Base-by-base conservation (phyloP, 2,329 filamentous ascomycete species). In the Tolypocladium endophyticum region DNA sequence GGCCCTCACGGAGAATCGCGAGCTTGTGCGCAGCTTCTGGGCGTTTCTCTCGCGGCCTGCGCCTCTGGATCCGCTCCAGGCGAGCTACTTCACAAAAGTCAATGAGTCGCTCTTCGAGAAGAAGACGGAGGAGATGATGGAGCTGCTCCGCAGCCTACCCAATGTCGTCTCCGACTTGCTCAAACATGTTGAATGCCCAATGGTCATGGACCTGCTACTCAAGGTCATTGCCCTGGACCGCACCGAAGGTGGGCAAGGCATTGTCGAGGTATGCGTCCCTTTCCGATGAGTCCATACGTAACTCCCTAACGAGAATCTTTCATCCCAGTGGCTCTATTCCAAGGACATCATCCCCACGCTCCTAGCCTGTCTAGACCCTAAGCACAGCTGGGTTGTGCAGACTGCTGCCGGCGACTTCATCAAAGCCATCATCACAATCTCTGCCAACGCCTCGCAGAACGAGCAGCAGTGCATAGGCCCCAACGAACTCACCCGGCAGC, bases 381-480 rank as follows among this genome's bases (percentile, higher is more conserved):
- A 95, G 62, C 87, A 95, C 69, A 89, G 87, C 63, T 90, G 91
- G 72, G 90, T 93, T 1, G 95, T 94, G 2, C 94, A 99, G 73
- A 97, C 94, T 0, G 95, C 94, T 0, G 94, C 94, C 0, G 94
- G 94, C 52, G 94, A 99, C 71, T 99, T 99, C 66, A 83, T 99
- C 68, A 99, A 99, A 73, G 94, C 94, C 50, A 97, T 99, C 70
- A 97, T 99, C 65, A 99, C 94, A 33, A 97, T 99, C 61, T 97
- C 94, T 1, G 94, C 94, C 62, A 99, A 99, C 70, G 94, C 94
- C 3, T 97, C 93, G 1, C 94, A 96, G 67, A 96, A 97, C 69
- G 94, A 99, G 69, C 92, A 97, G 71, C 94, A 93, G n/a, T 97
- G 95, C 68, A 97, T 99, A 71, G 94, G 94, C 4, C 94, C 94